Conservation (phyloP, 1,284 basidiomycete genomes). For the Fomes fomentarius region DNA sequence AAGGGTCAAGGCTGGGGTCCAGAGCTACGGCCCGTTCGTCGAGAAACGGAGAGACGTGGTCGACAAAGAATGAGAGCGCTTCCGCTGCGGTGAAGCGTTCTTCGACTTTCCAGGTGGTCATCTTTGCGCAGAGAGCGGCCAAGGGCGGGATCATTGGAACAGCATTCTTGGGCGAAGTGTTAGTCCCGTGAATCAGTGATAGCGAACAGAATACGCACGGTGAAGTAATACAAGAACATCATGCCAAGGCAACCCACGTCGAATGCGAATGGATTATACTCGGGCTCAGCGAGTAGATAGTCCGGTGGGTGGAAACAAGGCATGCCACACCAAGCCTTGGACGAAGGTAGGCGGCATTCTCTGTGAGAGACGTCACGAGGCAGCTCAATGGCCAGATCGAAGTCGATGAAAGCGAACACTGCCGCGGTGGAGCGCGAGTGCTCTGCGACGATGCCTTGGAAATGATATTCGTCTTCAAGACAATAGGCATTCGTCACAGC, state of each 20-base stretch:
- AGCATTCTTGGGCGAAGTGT: neutral
- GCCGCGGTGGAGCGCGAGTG: neutral
- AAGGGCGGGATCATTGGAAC: slow-evolving; percentile 1
- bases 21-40: neutral
- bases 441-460: neutral
- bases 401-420: slow-evolving; percentile 4
- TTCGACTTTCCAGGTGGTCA: slow-evolving; percentile 6
- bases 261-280: slow-evolving; percentile 10
- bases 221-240: neutral
- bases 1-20: neutral
- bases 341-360: neutral
- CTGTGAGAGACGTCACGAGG: neutral
- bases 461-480: neutral
- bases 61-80: slow-evolving; percentile 1
- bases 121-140: slow-evolving; percentile 4
- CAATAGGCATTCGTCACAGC: slow-evolving; percentile 1
- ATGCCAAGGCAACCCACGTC: slow-evolving; percentile 12
- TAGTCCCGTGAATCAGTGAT: neutral
- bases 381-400: slow-evolving; percentile 1
- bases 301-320: neutral
- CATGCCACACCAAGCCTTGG: neutral
- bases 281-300: neutral
- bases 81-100: slow-evolving; percentile 12
- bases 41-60: neutral
- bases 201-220: neutral